Percentiles rank a stretch among this genome's conserved stretches.
phyloP scores from a whole-genome alignment of 2,329 filamentous ascomycete species.

The Cadophora luteo-olivacea region DNA sequence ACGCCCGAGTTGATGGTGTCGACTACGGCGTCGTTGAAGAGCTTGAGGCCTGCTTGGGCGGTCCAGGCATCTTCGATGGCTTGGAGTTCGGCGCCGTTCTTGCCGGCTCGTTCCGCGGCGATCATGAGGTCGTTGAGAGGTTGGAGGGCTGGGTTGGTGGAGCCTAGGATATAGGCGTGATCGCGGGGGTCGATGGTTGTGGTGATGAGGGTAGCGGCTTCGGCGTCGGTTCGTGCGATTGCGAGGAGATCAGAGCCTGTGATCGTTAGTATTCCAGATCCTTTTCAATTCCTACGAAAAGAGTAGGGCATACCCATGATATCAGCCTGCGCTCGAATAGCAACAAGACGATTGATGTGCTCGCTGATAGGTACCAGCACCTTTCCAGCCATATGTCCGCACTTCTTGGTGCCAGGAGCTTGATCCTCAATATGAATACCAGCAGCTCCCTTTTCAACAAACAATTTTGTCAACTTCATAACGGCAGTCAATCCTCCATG shows the following conservation, averaged over 20 bases:
- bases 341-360: slow-evolving; percentile 96
- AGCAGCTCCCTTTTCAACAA: slow-evolving; percentile 93
- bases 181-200: slow-evolving; percentile 96
- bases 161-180: slow-evolving; percentile 89
- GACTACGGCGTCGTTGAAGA: slow-evolving; percentile 89
- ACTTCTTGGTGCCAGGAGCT: slow-evolving; percentile 98
- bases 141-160: slow-evolving; percentile 83
- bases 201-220: slow-evolving; percentile 96
- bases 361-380: slow-evolving; percentile 96
- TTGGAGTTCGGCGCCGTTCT: slow-evolving; percentile 81
- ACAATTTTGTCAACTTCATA: slow-evolving; percentile 99
- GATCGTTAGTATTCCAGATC: not conserved
- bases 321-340: slow-evolving; percentile 95
- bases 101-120: slow-evolving; percentile 81
- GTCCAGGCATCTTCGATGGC: slow-evolving; percentile 92
- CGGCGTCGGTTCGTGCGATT: slow-evolving; percentile 93
- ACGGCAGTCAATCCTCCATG: slow-evolving; percentile 97
- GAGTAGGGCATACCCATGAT: slow-evolving; percentile 77
- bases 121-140: slow-evolving; percentile 92
- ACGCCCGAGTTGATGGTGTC: slow-evolving; percentile 77
- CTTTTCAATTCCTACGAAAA: not conserved
- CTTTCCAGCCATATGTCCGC: slow-evolving; percentile 98
- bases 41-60: slow-evolving; percentile 77
- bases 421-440: slow-evolving; percentile 99
- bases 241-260: slow-evolving; percentile 82